Conservation (phyloP, 805 yeast species). For the Limtongozyma cylindracea region DNA sequence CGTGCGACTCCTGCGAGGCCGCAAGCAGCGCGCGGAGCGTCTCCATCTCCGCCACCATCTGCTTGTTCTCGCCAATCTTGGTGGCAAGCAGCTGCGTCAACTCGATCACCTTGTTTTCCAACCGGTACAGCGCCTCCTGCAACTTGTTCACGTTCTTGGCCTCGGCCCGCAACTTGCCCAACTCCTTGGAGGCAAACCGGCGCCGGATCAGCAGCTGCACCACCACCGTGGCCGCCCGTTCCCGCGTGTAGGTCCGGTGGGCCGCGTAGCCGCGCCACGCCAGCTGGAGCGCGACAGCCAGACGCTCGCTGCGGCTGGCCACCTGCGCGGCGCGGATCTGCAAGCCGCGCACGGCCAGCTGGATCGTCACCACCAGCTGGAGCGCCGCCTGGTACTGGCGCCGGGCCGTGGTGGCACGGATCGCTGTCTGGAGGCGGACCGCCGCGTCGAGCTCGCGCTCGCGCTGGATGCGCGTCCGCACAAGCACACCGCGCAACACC, state of each 20-base stretch:
- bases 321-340: constrained; percentile 15
- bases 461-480: constrained; percentile 25
- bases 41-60: constrained; percentile 34
- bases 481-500: constrained; percentile 31
- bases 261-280: constrained; percentile 42
- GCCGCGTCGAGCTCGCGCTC: constrained; percentile 42
- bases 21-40: constrained; percentile 17
- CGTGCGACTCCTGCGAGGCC: constrained; percentile 17
- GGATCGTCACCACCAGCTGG: constrained; percentile 15
- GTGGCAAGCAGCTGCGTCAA: constrained; percentile 65
- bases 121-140: constrained; percentile 75
- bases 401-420: constrained; percentile 29
- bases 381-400: constrained; percentile 8
- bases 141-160: constrained; percentile 80
- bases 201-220: constrained; percentile 66
- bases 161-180: constrained; percentile 45
- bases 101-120: constrained; percentile 95
- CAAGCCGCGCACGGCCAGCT: constrained; percentile 24
- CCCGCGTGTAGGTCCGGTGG: constrained; percentile 21
- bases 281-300: constrained; percentile 54
- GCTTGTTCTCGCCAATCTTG: constrained; percentile 64
- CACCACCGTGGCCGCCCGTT: constrained; percentile 29
- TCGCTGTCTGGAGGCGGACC: constrained; percentile 36
- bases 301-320: constrained; percentile 9
- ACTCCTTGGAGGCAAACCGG: constrained; percentile 40